Base-by-base conservation (phyloP, 208 protist genomes). In the Trypanosoma conorhini region DNA sequence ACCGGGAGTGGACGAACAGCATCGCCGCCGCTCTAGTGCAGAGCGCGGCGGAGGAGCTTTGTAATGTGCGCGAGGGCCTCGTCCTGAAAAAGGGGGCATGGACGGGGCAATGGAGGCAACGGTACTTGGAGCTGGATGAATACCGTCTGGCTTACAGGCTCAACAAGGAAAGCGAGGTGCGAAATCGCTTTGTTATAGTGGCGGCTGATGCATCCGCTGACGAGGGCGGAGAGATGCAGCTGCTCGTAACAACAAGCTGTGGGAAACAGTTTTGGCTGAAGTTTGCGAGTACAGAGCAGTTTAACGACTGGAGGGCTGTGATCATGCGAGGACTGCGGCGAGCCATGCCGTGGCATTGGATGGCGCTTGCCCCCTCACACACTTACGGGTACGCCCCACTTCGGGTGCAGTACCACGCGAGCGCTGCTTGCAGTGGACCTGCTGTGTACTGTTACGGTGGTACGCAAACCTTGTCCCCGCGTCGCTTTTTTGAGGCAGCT, bases 231-330 rank as follows among this genome's bases (percentile, higher is more conserved):
- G 72, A 76, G 5, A 54, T 46, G 8, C 81, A 86, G 68, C 56
- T 89, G 55, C 68, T 89, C 50, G 70, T 93, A 56, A 85, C 79
- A 28, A 82, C 82, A 44, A 89, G 72, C 58, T 75, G 40, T 17
- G 80, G 83, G 1, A 81, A 91, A 72, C 74, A 68, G n/a, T 91
- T 93, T 58, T 93, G 88, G 88, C 62, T 91, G 0, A 77, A 79
- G 69, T 89, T 91, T 66, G 40, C 59, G 62, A 81, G 70, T 19
- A 62, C 30, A 5, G 73, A 77, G 38, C 72, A 85, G 69, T 89
- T 76, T 40, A 28, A 80, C 30, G 74, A 76, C 26, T 93, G 88
- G 88, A 70, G 66, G 40, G 50, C 30, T 28, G 67, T 73, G 42
- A 76, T 87, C 42, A 58, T 72, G 15, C 74, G 67, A 17, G 50